Conservation (phyloP, 345 rosid genomes). For the Rhodamnia rubescens region DNA sequence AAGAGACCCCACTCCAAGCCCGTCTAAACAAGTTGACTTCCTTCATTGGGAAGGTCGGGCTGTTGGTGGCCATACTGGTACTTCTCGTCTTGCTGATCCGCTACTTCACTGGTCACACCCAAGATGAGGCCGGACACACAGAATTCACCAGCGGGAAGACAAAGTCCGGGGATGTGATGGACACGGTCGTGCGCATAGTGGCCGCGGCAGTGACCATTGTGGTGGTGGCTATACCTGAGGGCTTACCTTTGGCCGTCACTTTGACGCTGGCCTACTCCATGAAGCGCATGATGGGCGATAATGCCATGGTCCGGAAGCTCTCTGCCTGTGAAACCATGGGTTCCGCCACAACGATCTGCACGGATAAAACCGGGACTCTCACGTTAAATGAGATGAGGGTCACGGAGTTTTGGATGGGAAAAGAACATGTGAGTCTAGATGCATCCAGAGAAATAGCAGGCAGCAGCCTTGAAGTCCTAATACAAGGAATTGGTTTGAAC, state of each 20-base stretch:
- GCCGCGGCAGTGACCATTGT: slow-evolving; percentile 72
- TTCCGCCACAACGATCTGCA: slow-evolving; percentile 67
- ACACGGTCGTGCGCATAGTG: slow-evolving; percentile 49
- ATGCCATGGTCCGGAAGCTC: slow-evolving; percentile 78
- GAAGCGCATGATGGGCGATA: slow-evolving; percentile 75
- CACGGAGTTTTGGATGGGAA: slow-evolving; percentile 52
- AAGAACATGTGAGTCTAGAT: slow-evolving; percentile 8
- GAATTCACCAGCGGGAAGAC: slow-evolving; percentile 38
- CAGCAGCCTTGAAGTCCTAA: slow-evolving; percentile 28
- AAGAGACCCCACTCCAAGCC: slow-evolving; percentile 58
- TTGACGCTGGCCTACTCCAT: slow-evolving; percentile 70
- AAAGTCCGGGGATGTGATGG: slow-evolving; percentile 28
- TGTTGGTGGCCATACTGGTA: slow-evolving; percentile 54
- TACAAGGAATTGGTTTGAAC: slow-evolving; percentile 56
- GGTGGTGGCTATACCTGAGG: slow-evolving; percentile 85
- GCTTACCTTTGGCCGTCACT: slow-evolving; percentile 73
- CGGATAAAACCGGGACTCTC: slow-evolving; percentile 78
- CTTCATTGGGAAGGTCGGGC: slow-evolving; percentile 46
- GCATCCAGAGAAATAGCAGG: not conserved
- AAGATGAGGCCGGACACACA: slow-evolving; percentile 33
- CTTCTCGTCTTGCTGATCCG: slow-evolving; percentile 47
- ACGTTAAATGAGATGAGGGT: slow-evolving; percentile 65
- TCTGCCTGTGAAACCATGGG: slow-evolving; percentile 88
- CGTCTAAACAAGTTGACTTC: slow-evolving; percentile 63
- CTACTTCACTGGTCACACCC: slow-evolving; percentile 59